Base-by-base conservation (phyloP, 805 yeast genomes). In the Candida boleticola region DNA sequence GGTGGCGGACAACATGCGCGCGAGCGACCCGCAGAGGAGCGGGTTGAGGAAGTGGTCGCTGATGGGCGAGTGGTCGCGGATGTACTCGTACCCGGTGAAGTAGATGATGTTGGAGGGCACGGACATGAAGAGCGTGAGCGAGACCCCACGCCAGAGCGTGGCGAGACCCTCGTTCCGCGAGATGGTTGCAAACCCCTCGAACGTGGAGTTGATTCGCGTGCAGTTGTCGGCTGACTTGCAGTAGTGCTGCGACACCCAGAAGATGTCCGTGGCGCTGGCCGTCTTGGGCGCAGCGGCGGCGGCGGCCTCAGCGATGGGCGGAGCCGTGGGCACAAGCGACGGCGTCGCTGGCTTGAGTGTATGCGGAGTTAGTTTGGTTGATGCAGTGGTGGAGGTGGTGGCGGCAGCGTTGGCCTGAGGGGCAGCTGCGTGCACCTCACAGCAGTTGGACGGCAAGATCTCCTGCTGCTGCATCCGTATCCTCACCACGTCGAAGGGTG, bases 21-120 rank as follows among this genome's bases (percentile, higher is more conserved):
- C 96, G 4, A 83, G 44, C 0, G 90, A 79, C 1, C 99, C 99
- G 58, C 97, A 89, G 0, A 87, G 20, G 34, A 92, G 62, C 1
- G 99, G 97, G 50, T 87, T 89, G 18, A 85, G 52, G 0, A 89
- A 83, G 30, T 60, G 58, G 22, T 50, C 45, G 3, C 44, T 41
- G 16, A 69, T 49, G 4, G 72, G 72, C 0, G 92, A 82, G n/a
- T 71, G 63, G 53, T 88, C 96, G 51, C 96, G 68, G 36, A 92
- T 67, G 46, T 83, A 78, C 53, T 93, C 99, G 60, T 93, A 93
- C 0, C 97, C 96, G 1, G 95, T 85, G 66, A 89, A 93, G 61
- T 93, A 93, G 4, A 93, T 90, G 46, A 93, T 85, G 52, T 92
- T 93, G 0, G 97, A 77, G 1, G 99, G 99, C 1, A 90, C 74